Conservation (phyloP, 768 basidiomycete genomes). For the Mycena capillaripes region DNA sequence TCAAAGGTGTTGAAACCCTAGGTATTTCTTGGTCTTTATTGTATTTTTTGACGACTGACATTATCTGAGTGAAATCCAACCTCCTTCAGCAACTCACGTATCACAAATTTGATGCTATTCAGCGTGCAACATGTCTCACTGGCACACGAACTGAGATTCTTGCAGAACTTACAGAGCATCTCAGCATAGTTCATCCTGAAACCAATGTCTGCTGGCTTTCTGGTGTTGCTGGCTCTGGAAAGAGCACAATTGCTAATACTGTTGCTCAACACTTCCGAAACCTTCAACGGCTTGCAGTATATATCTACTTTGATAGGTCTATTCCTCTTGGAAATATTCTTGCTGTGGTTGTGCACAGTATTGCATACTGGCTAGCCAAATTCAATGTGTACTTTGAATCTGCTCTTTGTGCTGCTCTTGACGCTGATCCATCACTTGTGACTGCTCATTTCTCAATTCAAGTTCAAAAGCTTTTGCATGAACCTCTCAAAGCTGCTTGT, state of each 20-base stretch:
- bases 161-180: background rate
- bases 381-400: background rate
- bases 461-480: background rate
- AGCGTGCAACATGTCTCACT: background rate
- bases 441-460: background rate
- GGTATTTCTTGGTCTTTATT: too few relatives aligned
- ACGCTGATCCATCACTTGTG: background rate
- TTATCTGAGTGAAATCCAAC: too few relatives aligned
- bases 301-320: background rate
- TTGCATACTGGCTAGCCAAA: background rate
- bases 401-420: background rate
- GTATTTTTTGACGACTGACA: too few relatives aligned
- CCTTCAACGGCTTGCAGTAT: background rate
- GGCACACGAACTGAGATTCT: background rate
- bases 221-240: slow-evolving; percentile 4
- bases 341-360: background rate
- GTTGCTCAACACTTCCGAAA: background rate
- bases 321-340: too few relatives aligned
- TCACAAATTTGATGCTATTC: background rate
- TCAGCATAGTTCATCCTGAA: background rate
- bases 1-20: too few relatives aligned
- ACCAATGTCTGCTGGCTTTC: background rate
- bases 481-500: background rate
- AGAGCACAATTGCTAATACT: background rate
- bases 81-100: too few relatives aligned